Conservation (phyloP, 202 grass and related monocot genomes). For the Musa balbisiana region DNA sequence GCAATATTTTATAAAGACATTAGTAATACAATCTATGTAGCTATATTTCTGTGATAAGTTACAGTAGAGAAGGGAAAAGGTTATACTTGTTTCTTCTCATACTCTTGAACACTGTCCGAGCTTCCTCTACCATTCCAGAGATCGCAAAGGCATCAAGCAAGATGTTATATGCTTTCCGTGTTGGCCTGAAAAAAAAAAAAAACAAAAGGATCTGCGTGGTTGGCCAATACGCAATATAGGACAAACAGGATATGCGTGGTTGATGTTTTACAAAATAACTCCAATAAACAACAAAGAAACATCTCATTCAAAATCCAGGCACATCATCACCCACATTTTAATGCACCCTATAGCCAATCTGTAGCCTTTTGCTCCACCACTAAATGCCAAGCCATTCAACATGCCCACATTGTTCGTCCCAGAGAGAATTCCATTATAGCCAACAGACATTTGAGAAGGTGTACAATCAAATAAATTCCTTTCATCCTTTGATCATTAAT, state of each 20-base stretch:
- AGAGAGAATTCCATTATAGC: no score
- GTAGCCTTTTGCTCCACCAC: no score
- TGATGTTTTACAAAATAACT: no score
- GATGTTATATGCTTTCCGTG: conserved; percentile 91
- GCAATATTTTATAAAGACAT: background rate
- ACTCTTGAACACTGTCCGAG: conserved; percentile 78
- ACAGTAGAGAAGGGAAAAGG: conserved; percentile 10
- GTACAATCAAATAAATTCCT: no score
- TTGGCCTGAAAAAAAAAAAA: conserved; percentile 48
- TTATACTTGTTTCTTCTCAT: conserved; percentile 88
- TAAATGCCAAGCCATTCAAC: no score
- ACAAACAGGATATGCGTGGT: background rate
- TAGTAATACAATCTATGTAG: background rate
- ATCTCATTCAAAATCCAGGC: no score
- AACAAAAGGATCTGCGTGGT: background rate
- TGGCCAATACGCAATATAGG: background rate
- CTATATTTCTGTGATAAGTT: conserved; percentile 6
- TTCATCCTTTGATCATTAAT: no score
- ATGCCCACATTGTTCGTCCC: no score
- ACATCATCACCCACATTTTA: no score
- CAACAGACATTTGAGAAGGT: no score
- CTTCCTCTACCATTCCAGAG: conserved; percentile 91
- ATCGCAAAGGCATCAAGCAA: conserved; percentile 93
- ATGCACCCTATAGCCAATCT: no score
- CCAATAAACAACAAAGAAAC: no score